Evolutionary conservation across 495 filamentous ascomycete genomes (phyloP).

Genomic region (Choiromyces venosus): DNA sequence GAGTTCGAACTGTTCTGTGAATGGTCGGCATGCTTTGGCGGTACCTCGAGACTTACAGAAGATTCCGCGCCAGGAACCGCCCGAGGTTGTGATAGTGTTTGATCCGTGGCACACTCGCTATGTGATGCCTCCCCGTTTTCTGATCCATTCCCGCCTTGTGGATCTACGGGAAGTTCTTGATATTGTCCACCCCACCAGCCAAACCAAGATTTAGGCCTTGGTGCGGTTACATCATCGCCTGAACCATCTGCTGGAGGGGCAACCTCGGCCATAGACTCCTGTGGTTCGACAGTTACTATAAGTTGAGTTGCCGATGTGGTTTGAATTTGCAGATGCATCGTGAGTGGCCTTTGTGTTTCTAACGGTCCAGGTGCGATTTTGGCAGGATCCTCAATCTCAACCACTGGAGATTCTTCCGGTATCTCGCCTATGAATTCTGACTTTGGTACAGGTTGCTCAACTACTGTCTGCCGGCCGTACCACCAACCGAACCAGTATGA

Average conservation of each 20-base stretch:
- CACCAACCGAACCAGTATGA: slow-evolving; percentile 40
- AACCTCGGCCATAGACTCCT: neutral
- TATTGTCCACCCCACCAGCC: slow-evolving; percentile 34
- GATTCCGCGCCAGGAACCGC: neutral
- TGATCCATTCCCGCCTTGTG: slow-evolving; percentile 10
- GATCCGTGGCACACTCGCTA: neutral
- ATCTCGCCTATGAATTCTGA: slow-evolving; percentile 22
- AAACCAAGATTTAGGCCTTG: slow-evolving; percentile 37
- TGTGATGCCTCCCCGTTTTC: neutral
- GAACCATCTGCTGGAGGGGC: slow-evolving; percentile 18
- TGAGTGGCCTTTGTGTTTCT: neutral
- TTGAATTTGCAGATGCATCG: neutral
- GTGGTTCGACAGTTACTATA: neutral
- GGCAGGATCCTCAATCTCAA: slow-evolving; percentile 20
- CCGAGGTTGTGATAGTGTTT: neutral
- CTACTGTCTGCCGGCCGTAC: slow-evolving; percentile 25
- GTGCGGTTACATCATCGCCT: slow-evolving; percentile 10
- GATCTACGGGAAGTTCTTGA: slow-evolving; percentile 7
- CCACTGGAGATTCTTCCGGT: slow-evolving; percentile 11
- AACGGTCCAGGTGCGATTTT: neutral
- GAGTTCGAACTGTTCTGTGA: neutral
- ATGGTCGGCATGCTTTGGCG: neutral
- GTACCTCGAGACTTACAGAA: neutral
- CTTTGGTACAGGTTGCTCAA: slow-evolving; percentile 23
- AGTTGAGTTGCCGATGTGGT: neutral